Evolutionary conservation across 495 filamentous ascomycete species (phyloP).

Genomic region (Penicillium antarcticum): DNA sequence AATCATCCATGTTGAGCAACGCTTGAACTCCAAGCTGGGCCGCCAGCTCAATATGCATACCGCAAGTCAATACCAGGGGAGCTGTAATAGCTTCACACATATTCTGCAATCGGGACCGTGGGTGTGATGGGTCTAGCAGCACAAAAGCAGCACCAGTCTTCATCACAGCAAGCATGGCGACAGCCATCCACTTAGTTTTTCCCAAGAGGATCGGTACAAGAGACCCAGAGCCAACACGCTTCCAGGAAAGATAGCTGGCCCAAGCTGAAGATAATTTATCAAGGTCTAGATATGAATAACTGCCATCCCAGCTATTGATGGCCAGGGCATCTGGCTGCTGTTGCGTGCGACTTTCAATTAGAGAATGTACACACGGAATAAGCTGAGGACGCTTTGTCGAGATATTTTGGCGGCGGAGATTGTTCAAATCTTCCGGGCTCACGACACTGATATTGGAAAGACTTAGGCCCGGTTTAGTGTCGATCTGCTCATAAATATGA

Average conservation of each 20-base stretch:
- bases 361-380: no score
- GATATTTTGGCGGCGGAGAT: no score
- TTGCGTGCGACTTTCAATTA: no score
- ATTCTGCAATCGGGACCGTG: constrained; percentile 39
- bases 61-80: not conserved
- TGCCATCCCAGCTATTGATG: constrained; percentile 5
- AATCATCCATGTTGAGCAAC: not conserved
- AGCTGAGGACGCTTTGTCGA: no score
- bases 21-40: not conserved
- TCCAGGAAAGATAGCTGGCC: constrained; percentile 2
- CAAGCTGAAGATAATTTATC: not conserved
- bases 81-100: constrained; percentile 21
- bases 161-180: constrained; percentile 32
- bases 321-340: no score
- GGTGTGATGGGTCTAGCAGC: constrained; percentile 38
- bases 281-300: not conserved
- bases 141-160: constrained; percentile 48
- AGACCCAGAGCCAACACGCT: not conserved
- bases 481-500: constrained; percentile 2
- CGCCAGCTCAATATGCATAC: not conserved
- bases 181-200: not conserved
- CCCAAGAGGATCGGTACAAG: not conserved
- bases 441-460: not conserved
- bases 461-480: not conserved
- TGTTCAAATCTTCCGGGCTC: constrained; percentile 1